phyloP scores from a whole-genome alignment of 2,329 filamentous ascomycete species.

The Thelonectria rubi region DNA sequence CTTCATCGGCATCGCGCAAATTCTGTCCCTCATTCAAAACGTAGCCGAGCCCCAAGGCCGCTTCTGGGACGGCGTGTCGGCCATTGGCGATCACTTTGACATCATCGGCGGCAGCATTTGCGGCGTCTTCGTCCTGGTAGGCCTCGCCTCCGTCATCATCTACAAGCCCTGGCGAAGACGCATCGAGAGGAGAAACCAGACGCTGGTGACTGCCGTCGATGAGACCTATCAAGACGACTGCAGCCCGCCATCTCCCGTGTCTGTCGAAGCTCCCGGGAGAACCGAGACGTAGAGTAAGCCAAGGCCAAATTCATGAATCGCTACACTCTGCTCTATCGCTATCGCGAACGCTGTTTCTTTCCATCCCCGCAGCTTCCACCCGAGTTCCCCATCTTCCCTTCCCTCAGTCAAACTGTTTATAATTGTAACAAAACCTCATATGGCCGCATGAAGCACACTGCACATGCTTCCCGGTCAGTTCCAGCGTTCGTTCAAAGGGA shows the following conservation, averaged over 20 bases:
- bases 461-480: not conserved
- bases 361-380: too few relatives aligned
- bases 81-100: constrained; percentile 82
- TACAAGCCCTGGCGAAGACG: constrained; percentile 81
- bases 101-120: constrained; percentile 88
- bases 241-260: constrained; percentile 12
- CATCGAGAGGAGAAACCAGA: constrained; percentile 45
- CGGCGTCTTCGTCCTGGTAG: constrained; percentile 82
- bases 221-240: constrained; percentile 18
- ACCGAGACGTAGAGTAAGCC: not conserved
- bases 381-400: not conserved
- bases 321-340: not conserved
- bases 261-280: not conserved
- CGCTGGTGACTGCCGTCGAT: constrained; percentile 24
- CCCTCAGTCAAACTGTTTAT: too few relatives aligned
- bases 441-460: not conserved
- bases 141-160: constrained; percentile 74
- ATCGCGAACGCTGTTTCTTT: not conserved
- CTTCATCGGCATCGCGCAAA: constrained; percentile 86
- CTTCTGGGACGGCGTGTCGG: constrained; percentile 92
- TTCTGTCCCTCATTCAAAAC: constrained; percentile 80
- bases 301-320: not conserved
- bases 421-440: not conserved
- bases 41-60: constrained; percentile 74
- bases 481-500: not conserved